Evolutionary conservation across 371 early-diverging fungal species (phyloP).

Genomic region (Mucor saturninus): DNA sequence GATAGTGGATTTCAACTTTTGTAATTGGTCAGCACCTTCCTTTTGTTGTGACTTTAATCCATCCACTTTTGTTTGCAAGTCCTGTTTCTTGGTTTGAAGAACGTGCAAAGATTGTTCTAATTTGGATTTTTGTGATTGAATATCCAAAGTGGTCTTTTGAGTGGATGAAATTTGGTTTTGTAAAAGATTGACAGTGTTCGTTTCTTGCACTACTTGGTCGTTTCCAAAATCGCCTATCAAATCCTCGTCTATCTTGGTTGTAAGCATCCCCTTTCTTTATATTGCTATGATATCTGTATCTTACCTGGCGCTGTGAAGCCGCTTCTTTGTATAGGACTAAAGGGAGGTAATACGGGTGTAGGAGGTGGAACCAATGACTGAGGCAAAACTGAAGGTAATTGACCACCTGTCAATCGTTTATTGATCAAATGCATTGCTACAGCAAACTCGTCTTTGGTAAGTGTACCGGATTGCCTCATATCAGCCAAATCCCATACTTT

Average conservation of each 20-base stretch:
- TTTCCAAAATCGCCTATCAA: conserved; percentile 51
- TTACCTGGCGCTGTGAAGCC: neutral
- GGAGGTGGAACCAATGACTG: conserved; percentile 45
- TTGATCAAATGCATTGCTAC: conserved; percentile 95
- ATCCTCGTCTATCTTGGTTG: conserved; percentile 31
- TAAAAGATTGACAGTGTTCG: conserved; percentile 45
- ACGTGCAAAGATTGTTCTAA: conserved; percentile 27
- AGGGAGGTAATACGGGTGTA: conserved; percentile 3
- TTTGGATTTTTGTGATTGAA: conserved; percentile 29
- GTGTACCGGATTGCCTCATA: conserved; percentile 73
- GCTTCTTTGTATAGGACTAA: neutral
- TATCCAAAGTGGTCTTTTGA: conserved; percentile 27
- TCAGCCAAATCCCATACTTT: conserved; percentile 88
- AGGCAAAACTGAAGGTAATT: conserved; percentile 75
- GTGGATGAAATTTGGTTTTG: conserved; percentile 44
- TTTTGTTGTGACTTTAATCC: conserved; percentile 11
- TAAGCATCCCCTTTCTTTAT: neutral
- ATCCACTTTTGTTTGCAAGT: conserved; percentile 27
- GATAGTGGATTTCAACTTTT: conserved; percentile 26
- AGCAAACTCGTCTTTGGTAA: conserved; percentile 88
- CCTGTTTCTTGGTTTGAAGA: conserved; percentile 33
- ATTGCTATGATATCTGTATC: no score
- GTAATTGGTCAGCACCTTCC: conserved; percentile 15
- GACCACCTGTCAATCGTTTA: conserved; percentile 72
- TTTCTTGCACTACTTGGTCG: conserved; percentile 38